Conservation (phyloP, 352 stramenopile genomes). For the Globisporangium uncinulatum region DNA sequence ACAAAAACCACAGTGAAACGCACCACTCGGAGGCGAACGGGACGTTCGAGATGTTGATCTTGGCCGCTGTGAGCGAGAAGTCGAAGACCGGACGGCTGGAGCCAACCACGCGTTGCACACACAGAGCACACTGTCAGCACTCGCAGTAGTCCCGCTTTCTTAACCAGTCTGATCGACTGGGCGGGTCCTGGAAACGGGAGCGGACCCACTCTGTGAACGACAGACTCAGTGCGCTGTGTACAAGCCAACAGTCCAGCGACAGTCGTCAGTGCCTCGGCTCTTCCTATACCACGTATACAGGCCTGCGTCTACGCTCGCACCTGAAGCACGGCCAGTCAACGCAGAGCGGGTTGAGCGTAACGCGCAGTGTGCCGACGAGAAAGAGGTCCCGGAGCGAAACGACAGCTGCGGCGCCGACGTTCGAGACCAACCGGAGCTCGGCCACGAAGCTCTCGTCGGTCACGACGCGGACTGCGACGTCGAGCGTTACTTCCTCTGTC, state of each 20-base stretch:
- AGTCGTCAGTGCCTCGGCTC: neutral
- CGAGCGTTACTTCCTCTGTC: constrained; percentile 62
- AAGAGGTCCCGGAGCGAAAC: constrained; percentile 62
- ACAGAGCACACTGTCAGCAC: neutral
- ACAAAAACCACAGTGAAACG: constrained; percentile 2
- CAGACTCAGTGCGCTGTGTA: constrained; percentile 36
- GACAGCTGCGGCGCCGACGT: constrained; percentile 46
- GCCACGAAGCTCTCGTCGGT: constrained; percentile 54
- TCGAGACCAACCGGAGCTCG: constrained; percentile 63
- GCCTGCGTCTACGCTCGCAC: constrained; percentile 9
- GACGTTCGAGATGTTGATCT: constrained; percentile 82
- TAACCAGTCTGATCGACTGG: too few relatives aligned
- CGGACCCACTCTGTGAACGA: constrained; percentile 62
- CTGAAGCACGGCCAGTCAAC: constrained; percentile 71
- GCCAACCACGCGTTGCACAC: neutral
- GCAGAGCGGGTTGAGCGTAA: constrained; percentile 66
- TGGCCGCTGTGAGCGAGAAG: constrained; percentile 73
- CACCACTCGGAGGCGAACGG: constrained; percentile 79
- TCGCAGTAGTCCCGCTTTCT: too few relatives aligned
- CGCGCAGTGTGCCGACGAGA: constrained; percentile 58
- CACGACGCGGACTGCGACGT: constrained; percentile 59
- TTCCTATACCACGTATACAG: neutral
- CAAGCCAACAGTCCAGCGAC: neutral
- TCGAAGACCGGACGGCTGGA: constrained; percentile 61
- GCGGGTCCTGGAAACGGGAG: neutral